Conservation (phyloP, 116 monocot genomes). For the Zostera marina region DNA sequence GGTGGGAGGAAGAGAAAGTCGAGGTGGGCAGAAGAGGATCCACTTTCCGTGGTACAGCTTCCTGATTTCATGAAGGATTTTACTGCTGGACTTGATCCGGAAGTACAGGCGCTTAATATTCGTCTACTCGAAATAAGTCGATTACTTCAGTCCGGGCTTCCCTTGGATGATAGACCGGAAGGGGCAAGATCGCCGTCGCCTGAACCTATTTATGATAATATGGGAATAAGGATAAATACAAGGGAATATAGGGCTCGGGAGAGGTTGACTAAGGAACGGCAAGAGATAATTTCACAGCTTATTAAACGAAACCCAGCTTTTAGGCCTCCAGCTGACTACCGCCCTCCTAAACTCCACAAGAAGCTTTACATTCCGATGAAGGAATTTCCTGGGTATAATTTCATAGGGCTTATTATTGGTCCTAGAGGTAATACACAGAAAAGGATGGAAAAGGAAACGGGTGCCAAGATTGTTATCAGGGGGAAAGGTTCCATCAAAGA, state of each 20-base stretch:
- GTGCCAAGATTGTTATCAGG: conserved; percentile 73
- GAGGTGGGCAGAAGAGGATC: conserved; percentile 79
- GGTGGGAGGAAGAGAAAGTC: conserved; percentile 51
- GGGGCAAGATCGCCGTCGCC: conserved; percentile 73
- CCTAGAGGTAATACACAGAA: conserved; percentile 88
- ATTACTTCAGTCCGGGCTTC: conserved; percentile 43
- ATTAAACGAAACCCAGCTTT: conserved; percentile 68
- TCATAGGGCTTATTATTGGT: conserved; percentile 86
- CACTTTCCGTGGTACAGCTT: conserved; percentile 34
- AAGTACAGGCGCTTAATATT: conserved; percentile 66
- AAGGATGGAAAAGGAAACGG: conserved; percentile 94
- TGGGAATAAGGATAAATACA: conserved; percentile 75
- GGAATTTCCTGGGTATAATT: conserved; percentile 85
- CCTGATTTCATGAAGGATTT: conserved; percentile 97
- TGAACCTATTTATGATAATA: conserved; percentile 69
- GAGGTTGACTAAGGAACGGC: conserved; percentile 49
- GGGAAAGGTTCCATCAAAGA: conserved; percentile 82
- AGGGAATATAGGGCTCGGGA: conserved; percentile 61
- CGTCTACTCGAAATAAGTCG: conserved; percentile 62
- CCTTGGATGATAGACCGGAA: conserved; percentile 59
- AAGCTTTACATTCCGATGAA: conserved; percentile 93
- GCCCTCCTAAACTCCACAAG: conserved; percentile 79
- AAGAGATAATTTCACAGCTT: conserved; percentile 73
- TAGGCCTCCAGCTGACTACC: conserved; percentile 69
- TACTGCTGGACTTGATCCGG: conserved; percentile 63